Evolutionary conservation across 139 green algal genomes (phyloP).

Genomic region (Mesotaenium endlicherianum): DNA sequence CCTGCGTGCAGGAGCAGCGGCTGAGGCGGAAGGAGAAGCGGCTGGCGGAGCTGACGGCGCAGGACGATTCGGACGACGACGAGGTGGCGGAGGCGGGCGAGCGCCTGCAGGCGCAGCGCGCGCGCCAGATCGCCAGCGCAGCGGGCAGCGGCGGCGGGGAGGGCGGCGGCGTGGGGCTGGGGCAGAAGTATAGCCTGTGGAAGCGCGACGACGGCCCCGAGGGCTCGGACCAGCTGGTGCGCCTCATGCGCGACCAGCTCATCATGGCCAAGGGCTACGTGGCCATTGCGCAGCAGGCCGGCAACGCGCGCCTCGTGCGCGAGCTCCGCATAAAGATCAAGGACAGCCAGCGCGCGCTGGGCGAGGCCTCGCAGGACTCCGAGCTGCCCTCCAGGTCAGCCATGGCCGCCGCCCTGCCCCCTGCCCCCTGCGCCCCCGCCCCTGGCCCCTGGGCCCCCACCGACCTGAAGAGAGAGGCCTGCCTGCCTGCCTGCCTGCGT

Average conservation of each 20-base stretch:
- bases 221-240: constrained; percentile 27
- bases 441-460: too few relatives aligned
- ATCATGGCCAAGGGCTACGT: constrained; percentile 45
- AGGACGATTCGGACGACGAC: constrained; percentile 1
- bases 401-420: background rate
- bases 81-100: background rate
- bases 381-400: constrained; percentile 26
- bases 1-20: constrained; percentile 16
- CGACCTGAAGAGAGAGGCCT: too few relatives aligned
- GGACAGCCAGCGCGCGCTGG: constrained; percentile 10
- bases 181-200: constrained; percentile 32
- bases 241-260: constrained; percentile 39
- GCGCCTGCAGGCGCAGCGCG: background rate
- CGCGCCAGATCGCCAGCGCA: background rate
- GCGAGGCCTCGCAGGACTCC: constrained; percentile 24
- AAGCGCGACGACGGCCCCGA: constrained; percentile 2
- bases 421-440: too few relatives aligned
- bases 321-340: constrained; percentile 33
- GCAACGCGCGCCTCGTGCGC: constrained; percentile 4
- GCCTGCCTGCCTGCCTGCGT: too few relatives aligned
- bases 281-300: constrained; percentile 33
- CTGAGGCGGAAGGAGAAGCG: constrained; percentile 16
- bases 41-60: background rate
- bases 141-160: too few relatives aligned
- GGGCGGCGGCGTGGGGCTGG: too few relatives aligned